Percentiles rank a stretch among this genome's conserved stretches.
Conservation (phyloP, 2,329 filamentous ascomycete genomes). For the Alternaria sp. region DNA sequence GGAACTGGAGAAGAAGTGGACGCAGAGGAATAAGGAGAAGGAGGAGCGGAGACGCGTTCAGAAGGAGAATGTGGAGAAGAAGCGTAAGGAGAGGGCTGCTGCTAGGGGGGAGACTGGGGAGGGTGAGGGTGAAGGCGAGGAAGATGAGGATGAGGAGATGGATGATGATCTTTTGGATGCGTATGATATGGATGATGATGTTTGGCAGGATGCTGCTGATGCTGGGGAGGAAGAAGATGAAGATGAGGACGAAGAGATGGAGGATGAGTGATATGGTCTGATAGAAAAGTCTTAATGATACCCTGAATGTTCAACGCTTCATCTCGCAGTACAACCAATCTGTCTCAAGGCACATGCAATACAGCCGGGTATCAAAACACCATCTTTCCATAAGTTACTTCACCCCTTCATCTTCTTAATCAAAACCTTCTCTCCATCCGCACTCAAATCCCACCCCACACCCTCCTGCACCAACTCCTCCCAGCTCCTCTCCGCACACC, state of each 20-base stretch:
- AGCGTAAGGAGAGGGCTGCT: slow-evolving; percentile 66
- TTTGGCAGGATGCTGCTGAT: slow-evolving; percentile 60
- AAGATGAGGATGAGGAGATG: slow-evolving; percentile 59
- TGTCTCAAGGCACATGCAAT: neutral
- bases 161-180: slow-evolving; percentile 54
- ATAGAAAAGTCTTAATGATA: slow-evolving; percentile 37
- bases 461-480: slow-evolving; percentile 71
- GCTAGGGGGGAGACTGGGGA: slow-evolving; percentile 46
- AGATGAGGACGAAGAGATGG: slow-evolving; percentile 56
- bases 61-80: slow-evolving; percentile 88
- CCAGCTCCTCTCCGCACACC: slow-evolving; percentile 73
- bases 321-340: neutral
- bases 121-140: slow-evolving; percentile 54
- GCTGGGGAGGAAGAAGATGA: slow-evolving; percentile 56
- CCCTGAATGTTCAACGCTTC: slow-evolving; percentile 29
- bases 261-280: slow-evolving; percentile 45
- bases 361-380: slow-evolving; percentile 5
- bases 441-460: slow-evolving; percentile 80
- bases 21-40: slow-evolving; percentile 78
- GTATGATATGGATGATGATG: slow-evolving; percentile 58
- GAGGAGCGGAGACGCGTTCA: slow-evolving; percentile 82
- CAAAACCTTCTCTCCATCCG: slow-evolving; percentile 71
- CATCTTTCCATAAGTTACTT: slow-evolving; percentile 31
- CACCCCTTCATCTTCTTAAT: slow-evolving; percentile 67
- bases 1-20: slow-evolving; percentile 83